Base-by-base conservation (phyloP, 768 basidiomycete species). In the Suillus spraguei region DNA sequence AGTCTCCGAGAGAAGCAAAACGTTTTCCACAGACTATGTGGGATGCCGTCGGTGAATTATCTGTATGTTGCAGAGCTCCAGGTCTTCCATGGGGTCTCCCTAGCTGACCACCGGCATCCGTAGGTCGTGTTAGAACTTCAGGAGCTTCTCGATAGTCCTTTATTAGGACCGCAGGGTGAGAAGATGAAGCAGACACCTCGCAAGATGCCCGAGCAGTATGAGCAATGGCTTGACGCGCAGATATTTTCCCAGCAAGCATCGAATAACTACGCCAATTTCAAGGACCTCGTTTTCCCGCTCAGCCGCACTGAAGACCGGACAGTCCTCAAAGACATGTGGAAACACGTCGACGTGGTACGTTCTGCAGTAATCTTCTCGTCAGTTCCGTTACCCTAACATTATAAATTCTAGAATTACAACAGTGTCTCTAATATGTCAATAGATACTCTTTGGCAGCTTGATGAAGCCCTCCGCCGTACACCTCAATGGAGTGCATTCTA, bases 1-100 rank as follows among this genome's bases (percentile, higher is more conserved):
- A 93, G 74, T 82, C 87, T 4, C 91, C 91, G 1, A 82, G 80
- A 56, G 91, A 92, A 62, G 85, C 86, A 6, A 89, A 85, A 70
- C 86, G 87, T 13, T 94, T 94, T 67, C 89, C 91, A 0, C 91
- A 93, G 73, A 78, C 82, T 3, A 79, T 95, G 60, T 94, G 90
- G 87, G 87, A 95, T 67, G 88, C 92, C 46, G 81, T 92, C 44
- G 93, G 92, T 14, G 90, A 94, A 75, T 80, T 95, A 63, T 88
- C 91, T 47, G 92, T 91, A 77, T 76, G 17, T 50, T 28, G 50
- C 10, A 6, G 14, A 61, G 28, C 66, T 20, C 39, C 58, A 22
- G 9, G 44, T 60, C 60, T 56, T 49, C 33, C 4, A 16, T 58
- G 36, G 35, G 39, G 11, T 58, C 28, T 24, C 36, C 50, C 13